phyloP scores from a whole-genome alignment of 2,329 filamentous ascomycete species.

The Aspergillus ochraceoroseus region DNA sequence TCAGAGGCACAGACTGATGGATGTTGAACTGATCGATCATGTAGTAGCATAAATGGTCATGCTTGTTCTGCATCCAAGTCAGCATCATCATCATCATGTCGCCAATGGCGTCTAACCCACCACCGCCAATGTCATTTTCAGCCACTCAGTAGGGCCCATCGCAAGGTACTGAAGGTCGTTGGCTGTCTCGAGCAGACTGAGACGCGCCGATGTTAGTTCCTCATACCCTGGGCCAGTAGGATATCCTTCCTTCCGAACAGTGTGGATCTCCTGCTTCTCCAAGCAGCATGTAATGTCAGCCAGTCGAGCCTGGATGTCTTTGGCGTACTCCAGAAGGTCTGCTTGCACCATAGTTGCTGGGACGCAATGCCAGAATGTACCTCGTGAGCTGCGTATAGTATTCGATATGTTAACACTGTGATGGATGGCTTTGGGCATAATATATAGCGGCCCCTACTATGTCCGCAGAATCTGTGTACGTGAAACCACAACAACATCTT shows the following conservation, averaged over 20 bases:
- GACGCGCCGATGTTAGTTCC: background rate
- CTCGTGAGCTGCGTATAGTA: no score
- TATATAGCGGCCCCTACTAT: no score
- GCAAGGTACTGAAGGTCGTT: constrained; percentile 2
- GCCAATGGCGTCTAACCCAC: background rate
- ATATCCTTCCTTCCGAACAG: constrained; percentile 37
- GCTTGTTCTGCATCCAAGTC: background rate
- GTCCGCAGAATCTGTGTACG: no score
- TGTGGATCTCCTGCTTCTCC: no score
- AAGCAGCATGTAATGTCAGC: no score
- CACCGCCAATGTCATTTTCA: constrained; percentile 1
- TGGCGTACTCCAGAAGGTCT: no score
- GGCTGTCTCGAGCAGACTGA: background rate
- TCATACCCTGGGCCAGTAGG: constrained; percentile 49
- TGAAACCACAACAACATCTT: no score
- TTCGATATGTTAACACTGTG: no score
- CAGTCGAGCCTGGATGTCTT: no score
- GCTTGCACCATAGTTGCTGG: no score
- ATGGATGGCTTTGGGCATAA: no score
- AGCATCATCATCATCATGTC: background rate
- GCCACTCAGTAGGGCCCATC: background rate
- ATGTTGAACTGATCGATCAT: constrained; percentile 3
- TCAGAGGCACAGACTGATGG: background rate
- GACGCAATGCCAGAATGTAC: no score
- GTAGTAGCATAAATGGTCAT: constrained; percentile 3